phyloP scores from a whole-genome alignment of 2,329 filamentous ascomycete species.

The Aspergillus felis region DNA sequence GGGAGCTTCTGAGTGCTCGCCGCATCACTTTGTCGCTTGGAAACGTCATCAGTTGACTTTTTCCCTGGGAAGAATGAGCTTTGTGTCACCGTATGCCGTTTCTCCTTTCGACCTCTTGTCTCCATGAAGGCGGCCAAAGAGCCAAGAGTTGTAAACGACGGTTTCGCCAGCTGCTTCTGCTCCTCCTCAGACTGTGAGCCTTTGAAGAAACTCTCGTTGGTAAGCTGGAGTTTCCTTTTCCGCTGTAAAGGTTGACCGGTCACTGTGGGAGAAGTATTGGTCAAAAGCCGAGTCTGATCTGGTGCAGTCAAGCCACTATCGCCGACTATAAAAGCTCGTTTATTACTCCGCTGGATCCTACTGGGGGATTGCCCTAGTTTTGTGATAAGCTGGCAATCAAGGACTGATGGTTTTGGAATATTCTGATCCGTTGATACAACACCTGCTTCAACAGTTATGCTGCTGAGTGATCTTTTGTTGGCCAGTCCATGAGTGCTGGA shows the following conservation, averaged over 20 bases:
- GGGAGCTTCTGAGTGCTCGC: background rate
- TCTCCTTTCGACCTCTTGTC: slow-evolving; percentile 35
- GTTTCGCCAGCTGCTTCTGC: slow-evolving; percentile 8
- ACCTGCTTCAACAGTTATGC: background rate
- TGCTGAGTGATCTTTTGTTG: background rate
- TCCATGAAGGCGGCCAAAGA: slow-evolving; percentile 52
- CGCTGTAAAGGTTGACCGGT: background rate
- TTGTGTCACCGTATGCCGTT: slow-evolving; percentile 22
- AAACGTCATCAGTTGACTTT: background rate
- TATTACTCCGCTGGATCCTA: background rate
- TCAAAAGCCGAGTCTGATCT: too few species aligned
- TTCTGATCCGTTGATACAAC: background rate
- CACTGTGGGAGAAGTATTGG: background rate
- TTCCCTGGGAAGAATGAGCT: slow-evolving; percentile 22
- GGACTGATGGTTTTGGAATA: background rate
- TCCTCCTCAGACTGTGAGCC: background rate
- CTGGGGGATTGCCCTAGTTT: background rate
- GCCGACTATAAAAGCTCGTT: background rate
- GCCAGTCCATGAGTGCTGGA: background rate
- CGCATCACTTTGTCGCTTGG: background rate
- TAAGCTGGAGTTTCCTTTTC: background rate
- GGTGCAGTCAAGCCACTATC: background rate
- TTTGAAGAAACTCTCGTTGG: background rate
- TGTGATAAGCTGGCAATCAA: background rate
- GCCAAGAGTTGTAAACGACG: slow-evolving; percentile 31